Percentiles rank a stretch among this genome's conserved stretches.
These are phyloP conservation scores for Uromyces viciae-fabae DNA, from an alignment of 1,284 basidiomycete genomes.

Conservation along the genomic window DNA sequence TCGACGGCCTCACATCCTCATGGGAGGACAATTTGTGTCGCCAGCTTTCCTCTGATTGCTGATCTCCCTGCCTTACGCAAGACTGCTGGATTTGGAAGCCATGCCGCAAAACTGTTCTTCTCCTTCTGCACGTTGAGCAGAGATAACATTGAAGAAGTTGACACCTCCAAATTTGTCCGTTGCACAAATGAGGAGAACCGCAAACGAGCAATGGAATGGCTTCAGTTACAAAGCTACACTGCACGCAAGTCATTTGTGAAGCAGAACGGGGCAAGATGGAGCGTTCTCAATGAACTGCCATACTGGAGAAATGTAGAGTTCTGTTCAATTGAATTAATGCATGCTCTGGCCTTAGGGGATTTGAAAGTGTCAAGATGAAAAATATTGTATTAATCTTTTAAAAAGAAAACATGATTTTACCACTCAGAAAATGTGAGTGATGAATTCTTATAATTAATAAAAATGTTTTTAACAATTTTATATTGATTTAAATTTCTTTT, in stretches of 20 bases:
- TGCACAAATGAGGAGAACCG: not conserved
- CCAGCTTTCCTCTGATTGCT: not conserved
- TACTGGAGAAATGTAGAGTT: slow-evolving; percentile 5
- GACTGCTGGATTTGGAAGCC: slow-evolving; percentile 1
- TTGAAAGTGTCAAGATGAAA: too few species aligned
- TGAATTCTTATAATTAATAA: too few species aligned
- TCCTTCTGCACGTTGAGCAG: not conserved
- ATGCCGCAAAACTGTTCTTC: not conserved
- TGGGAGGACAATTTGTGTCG: not conserved
- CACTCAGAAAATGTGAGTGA: too few species aligned
- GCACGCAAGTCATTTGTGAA: not conserved
- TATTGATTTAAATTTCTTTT: too few species aligned
- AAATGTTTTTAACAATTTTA: too few species aligned
- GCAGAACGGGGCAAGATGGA: not conserved
- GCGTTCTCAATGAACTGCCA: slow-evolving; percentile 4
- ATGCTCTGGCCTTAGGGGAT: not conserved
- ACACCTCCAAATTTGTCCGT: not conserved
- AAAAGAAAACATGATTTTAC: too few species aligned
- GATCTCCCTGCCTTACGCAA: slow-evolving; percentile 11
- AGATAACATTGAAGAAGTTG: not conserved
- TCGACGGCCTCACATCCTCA: slow-evolving; percentile 1
- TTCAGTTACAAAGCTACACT: not conserved
- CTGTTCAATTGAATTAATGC: slow-evolving; percentile 15
- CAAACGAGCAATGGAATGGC: not conserved
- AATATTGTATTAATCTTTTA: too few species aligned